Base-by-base conservation (phyloP, 208 protist species). In the Angomonas deanei region DNA sequence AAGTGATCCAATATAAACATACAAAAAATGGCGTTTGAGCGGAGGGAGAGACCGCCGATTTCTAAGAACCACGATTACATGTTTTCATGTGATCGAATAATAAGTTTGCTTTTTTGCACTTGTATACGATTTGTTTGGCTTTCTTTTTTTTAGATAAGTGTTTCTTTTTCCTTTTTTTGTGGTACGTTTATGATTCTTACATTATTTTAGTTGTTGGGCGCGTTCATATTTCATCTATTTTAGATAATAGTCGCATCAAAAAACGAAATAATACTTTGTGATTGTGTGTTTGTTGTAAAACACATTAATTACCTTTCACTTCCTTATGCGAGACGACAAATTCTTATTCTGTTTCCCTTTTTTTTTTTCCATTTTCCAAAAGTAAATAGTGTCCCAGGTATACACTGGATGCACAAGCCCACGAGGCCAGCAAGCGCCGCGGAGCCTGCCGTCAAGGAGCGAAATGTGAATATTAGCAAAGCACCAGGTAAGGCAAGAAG, bases 121-220 rank as follows among this genome's bases (percentile, higher is more conserved):
- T n/a, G n/a, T n/a, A n/a, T n/a, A n/a, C n/a, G n/a, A n/a, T n/a
- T n/a, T n/a, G n/a, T n/a, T n/a, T 62, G 6, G 2, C 63, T 68
- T 50, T 30, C 30, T 30, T 52, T 57, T 68, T 67, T 33, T 63
- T 61, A 36, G 39, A 55, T 49, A 68, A 26, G 26, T 61, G 17
- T 63, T 30, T 28, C 4, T 52, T 46, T 68, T 36, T 54, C 24
- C 47, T 59, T 61, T 61, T 61, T 66, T 67, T 4, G 50, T 68
- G n/a, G n/a, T n/a, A n/a, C 54, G 6, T 62, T 61, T 47, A 17
- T 57, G 21, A 11, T 46, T 59, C 19, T 50, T 59, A 58, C 11
- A 15, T 59, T 47, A 24, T 31, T 46, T 67, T 19, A 58, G 34
- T 38, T 39, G 36, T 24, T 65, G 27, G 23, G 8, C 33, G 3